phyloP scores from a whole-genome alignment of 1,139 yeast species.

The Saccharomycopsis hybrid region DNA sequence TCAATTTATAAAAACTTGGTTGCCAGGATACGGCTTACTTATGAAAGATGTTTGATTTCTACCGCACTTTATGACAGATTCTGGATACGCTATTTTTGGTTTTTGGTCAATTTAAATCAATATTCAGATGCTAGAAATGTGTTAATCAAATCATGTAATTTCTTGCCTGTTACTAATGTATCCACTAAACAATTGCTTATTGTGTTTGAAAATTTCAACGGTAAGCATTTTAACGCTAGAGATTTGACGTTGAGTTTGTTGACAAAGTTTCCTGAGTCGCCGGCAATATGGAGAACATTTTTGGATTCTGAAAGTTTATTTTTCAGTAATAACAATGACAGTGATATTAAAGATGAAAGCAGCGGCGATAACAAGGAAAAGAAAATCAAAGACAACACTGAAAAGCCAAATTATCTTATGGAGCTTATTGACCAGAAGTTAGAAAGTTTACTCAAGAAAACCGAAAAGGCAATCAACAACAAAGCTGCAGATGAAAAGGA shows the following conservation, averaged over 20 bases:
- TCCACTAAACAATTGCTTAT: conserved; percentile 32
- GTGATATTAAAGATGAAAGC: no score
- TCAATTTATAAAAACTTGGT: conserved; percentile 26
- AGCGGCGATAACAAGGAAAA: no score
- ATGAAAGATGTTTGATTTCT: conserved; percentile 51
- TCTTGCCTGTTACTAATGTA: conserved; percentile 25
- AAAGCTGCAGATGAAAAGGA: no score
- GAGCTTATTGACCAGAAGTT: no score
- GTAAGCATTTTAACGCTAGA: conserved; percentile 33
- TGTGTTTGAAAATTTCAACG: conserved; percentile 33
- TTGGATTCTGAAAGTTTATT: conserved; percentile 32
- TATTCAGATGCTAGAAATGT: conserved; percentile 35
- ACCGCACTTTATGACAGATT: conserved; percentile 48
- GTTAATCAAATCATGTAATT: conserved; percentile 30
- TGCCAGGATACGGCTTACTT: conserved; percentile 36
- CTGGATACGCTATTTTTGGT: conserved; percentile 60
- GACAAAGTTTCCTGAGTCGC: conserved; percentile 27
- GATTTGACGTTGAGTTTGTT: conserved; percentile 32
- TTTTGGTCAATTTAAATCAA: conserved; percentile 31
- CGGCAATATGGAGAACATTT: conserved; percentile 33
- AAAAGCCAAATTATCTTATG: no score
- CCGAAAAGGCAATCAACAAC: no score
- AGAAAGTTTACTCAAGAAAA: no score
- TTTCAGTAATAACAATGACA: conserved; percentile 24
- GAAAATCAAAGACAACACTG: no score